Percentiles rank a stretch among this genome's conserved stretches.
Evolutionary conservation across 1,284 basidiomycete species (phyloP).

Genomic region (Trametes polyzona): DNA sequence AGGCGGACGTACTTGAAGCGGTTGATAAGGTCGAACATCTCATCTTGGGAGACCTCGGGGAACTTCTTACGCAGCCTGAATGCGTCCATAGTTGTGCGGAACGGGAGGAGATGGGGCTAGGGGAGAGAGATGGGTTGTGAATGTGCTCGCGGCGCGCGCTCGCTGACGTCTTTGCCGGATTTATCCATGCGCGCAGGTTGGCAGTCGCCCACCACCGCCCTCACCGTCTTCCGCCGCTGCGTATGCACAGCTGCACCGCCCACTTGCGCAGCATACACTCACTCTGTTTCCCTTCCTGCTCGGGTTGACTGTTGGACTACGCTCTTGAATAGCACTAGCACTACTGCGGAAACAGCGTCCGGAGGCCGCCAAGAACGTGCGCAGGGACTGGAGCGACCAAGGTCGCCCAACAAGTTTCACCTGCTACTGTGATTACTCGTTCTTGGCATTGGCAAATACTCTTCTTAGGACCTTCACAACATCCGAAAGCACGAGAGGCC

Average conservation of each 20-base stretch:
- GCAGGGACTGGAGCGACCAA: too few relatives aligned
- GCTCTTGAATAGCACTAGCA: background rate
- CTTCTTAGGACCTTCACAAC: too few relatives aligned
- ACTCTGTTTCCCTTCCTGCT: background rate
- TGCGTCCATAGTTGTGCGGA: constrained; percentile 69
- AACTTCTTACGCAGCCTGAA: constrained; percentile 92
- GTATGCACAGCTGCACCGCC: constrained; percentile 18
- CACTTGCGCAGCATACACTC: constrained; percentile 12
- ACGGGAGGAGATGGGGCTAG: constrained; percentile 12
- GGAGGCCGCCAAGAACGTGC: background rate
- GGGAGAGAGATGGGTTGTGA: constrained; percentile 14
- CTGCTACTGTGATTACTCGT: too few relatives aligned
- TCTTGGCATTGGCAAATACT: too few relatives aligned
- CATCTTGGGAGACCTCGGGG: constrained; percentile 89
- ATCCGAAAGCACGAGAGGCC: too few relatives aligned
- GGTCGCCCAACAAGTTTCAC: too few relatives aligned
- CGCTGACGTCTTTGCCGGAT: constrained; percentile 29
- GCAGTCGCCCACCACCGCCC: constrained; percentile 3
- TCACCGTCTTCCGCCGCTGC: constrained; percentile 8
- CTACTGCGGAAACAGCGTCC: background rate
- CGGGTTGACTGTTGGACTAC: background rate
- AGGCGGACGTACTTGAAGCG: constrained; percentile 83
- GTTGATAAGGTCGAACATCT: constrained; percentile 92
- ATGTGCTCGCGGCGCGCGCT: constrained; percentile 10
- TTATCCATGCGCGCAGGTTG: constrained; percentile 13